Base-by-base conservation (phyloP, 257 asterid genomes). In the Nicotiana attenuata region DNA sequence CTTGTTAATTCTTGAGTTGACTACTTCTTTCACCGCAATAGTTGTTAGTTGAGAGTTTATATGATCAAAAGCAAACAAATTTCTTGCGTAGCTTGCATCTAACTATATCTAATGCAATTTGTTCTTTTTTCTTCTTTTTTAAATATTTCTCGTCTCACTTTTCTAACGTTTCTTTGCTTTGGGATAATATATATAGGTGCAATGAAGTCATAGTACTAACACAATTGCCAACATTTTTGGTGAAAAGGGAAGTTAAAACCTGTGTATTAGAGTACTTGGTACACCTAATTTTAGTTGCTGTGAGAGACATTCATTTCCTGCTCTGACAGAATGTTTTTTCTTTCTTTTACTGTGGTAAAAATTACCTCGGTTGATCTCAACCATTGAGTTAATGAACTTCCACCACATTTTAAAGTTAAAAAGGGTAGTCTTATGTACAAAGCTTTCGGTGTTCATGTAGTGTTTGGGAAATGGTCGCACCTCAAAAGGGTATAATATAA, bases 21-120 rank as follows among this genome's bases (percentile, higher is more conserved):
- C 79, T 28, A 50, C 4, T 24, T 75, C 79, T 24, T 38, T 24
- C 79, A 75, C 79, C 63, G 24, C 22, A 75, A 75, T 75, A 50
- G 41, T 75, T 24, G 63, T 50, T 75, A 75, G 79, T 47, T 75
- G 63, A 50, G 79, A 75, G 41, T 75, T 75, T 50, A 50, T 50
- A 47, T 50, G 22, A 41, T 41, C 3, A 9, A 9, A 75, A 75
- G 38, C 16, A 47, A 73, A 24, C 45, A 24, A 50, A 7, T 47
- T 26, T 24, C 61, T 75, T 75, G 20, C 20, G 41, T 73, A 47
- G 52, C 41, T 73, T 20, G 8, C 61, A 45, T 13, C 78, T 71
- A 71, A 45, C 38, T 47, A 71, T 41, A 45, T n/a, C 60, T 45
- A 1, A 22, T 22, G 56, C 5, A n/a, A 68, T 69, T 69, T 69